A percentile compares a stretch with the other conserved stretches of the same genome.
Evolutionary conservation across 257 asterid species (phyloP).

Genomic region (Avicennia marina): DNA sequence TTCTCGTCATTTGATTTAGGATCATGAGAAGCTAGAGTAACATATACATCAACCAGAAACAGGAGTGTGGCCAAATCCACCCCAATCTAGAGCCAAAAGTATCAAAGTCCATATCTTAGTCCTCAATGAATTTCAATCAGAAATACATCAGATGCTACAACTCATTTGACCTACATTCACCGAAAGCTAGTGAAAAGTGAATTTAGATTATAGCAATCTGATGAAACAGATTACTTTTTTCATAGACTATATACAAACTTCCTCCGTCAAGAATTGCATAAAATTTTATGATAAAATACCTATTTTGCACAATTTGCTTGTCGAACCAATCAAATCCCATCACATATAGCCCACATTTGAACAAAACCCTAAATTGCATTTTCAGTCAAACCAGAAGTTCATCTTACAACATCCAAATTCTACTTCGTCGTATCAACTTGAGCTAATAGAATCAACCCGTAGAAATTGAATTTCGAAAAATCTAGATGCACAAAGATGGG

Average conservation of each 20-base stretch:
- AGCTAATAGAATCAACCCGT: not conserved
- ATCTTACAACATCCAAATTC: not conserved
- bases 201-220: not conserved
- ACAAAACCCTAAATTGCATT: not conserved
- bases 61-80: slow-evolving; percentile 3
- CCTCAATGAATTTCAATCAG: not conserved
- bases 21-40: not conserved
- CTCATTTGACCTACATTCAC: not conserved
- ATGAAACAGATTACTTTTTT: not conserved
- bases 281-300: not conserved
- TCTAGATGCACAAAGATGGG: not conserved
- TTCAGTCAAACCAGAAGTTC: not conserved
- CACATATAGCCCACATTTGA: not conserved
- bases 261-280: not conserved
- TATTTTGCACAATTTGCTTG: not conserved
- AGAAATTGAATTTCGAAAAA: not conserved
- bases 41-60: not conserved
- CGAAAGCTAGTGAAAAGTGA: not conserved
- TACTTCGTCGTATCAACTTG: not conserved
- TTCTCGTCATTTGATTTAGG: not conserved
- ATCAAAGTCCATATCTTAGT: not conserved
- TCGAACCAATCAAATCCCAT: not conserved
- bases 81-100: not conserved
- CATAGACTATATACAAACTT: slow-evolving; percentile 4
- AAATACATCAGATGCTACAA: not conserved